phyloP scores from a whole-genome alignment of 495 filamentous ascomycete species.

The Lichina pygmaea region DNA sequence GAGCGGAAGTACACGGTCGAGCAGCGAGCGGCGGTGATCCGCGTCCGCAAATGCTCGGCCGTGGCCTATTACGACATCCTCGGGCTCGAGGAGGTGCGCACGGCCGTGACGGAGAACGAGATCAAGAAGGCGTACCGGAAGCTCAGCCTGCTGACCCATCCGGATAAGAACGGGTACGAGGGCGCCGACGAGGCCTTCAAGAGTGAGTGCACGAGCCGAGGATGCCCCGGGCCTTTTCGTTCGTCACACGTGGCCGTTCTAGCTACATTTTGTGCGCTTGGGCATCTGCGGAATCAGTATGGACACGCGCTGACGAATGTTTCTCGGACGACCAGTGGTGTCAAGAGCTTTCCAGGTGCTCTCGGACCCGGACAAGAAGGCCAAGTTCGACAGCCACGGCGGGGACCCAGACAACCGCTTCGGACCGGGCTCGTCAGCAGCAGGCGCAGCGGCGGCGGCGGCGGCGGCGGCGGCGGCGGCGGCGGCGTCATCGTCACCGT shows the following conservation, averaged over 20 bases:
- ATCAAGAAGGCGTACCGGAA: conserved; percentile 94
- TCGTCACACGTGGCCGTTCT: background rate
- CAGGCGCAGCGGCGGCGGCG: background rate
- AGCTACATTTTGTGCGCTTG: background rate
- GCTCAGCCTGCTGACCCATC: conserved; percentile 66
- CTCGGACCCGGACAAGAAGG: conserved; percentile 76
- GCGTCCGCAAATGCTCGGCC: conserved; percentile 55
- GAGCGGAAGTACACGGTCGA: conserved; percentile 70
- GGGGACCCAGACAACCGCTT: conserved; percentile 80
- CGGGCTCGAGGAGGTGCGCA: conserved; percentile 28
- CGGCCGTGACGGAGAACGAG: conserved; percentile 42
- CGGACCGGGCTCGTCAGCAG: conserved; percentile 22
- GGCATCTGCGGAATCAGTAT: background rate
- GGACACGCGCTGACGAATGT: background rate
- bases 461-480: background rate
- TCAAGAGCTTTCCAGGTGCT: conserved; percentile 79
- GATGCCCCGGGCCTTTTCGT: background rate
- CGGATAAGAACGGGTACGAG: conserved; percentile 95
- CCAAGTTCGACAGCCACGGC: conserved; percentile 64
- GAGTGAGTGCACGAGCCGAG: conserved; percentile 19
- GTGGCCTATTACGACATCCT: conserved; percentile 87
- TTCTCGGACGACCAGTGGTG: conserved; percentile 33
- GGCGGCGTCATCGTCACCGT: conserved; percentile 1
- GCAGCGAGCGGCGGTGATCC: conserved; percentile 68
- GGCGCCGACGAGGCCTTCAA: conserved; percentile 96